Evolutionary conservation across 2,329 filamentous ascomycete species (phyloP).

Genomic region (Fusarium temperatum): DNA sequence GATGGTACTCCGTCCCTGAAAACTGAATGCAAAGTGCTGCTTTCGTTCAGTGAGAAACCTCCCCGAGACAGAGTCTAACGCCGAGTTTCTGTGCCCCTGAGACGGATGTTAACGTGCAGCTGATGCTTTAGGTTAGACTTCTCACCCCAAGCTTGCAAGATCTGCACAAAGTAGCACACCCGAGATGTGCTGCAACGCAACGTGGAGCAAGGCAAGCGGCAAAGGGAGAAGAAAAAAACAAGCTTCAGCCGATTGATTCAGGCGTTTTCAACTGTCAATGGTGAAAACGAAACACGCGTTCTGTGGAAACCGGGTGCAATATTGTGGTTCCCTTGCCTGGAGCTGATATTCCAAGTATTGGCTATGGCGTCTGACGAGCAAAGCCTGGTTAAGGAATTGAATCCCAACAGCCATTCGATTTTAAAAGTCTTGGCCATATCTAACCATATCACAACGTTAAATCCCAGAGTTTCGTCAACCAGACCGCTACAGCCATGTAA

Average conservation of each 20-base stretch:
- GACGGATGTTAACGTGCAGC: slow-evolving; percentile 13
- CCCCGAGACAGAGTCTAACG: slow-evolving; percentile 10
- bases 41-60: background rate
- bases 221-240: slow-evolving; percentile 8
- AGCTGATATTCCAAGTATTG: background rate
- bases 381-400: background rate
- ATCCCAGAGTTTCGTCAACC: background rate
- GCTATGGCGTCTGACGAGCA: background rate
- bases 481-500: background rate
- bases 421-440: background rate
- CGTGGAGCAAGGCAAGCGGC: slow-evolving; percentile 32
- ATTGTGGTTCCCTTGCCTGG: slow-evolving; percentile 4
- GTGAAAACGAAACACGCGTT: slow-evolving; percentile 25
- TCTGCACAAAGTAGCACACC: slow-evolving; percentile 22
- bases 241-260: slow-evolving; percentile 20
- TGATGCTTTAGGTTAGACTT: slow-evolving; percentile 8
- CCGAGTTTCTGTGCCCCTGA: slow-evolving; percentile 22
- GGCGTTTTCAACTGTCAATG: background rate
- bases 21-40: background rate
- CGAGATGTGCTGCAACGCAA: slow-evolving; percentile 14
- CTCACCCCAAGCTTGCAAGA: slow-evolving; percentile 1
- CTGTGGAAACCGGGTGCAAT: slow-evolving; percentile 1
- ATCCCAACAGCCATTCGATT: background rate
- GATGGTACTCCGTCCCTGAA: background rate
- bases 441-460: background rate